Evolutionary conservation across 2,329 filamentous ascomycete genomes (phyloP).

Genomic region (Alternaria sp.): DNA sequence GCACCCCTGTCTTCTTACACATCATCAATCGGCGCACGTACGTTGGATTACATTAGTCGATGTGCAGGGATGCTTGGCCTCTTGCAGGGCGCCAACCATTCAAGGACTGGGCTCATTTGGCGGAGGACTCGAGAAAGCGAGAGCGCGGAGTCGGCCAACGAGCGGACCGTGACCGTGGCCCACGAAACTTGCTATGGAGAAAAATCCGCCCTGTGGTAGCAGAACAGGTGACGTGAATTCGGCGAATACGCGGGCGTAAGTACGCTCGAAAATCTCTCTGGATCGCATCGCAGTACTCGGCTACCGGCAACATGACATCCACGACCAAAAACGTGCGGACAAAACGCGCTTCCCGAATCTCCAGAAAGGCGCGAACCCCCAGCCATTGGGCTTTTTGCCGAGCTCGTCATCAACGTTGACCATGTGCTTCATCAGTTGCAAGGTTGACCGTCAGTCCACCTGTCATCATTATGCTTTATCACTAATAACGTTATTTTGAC

Average conservation of each 20-base stretch:
- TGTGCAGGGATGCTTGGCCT: slow-evolving; percentile 42
- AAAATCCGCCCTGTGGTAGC: slow-evolving; percentile 24
- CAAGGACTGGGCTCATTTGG: slow-evolving; percentile 44
- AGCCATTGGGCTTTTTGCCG: slow-evolving; percentile 12
- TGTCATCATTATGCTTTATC: slow-evolving; percentile 13
- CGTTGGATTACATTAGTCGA: slow-evolving; percentile 47
- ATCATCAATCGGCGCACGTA: slow-evolving; percentile 45
- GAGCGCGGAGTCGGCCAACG: slow-evolving; percentile 42
- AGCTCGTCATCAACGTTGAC: slow-evolving; percentile 28
- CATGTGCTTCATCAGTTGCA: slow-evolving; percentile 23
- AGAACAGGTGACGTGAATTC: slow-evolving; percentile 31
- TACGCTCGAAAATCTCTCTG: slow-evolving; percentile 14
- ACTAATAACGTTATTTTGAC: slow-evolving; percentile 29
- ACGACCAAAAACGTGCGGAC: slow-evolving; percentile 35
- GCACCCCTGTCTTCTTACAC: slow-evolving; percentile 38
- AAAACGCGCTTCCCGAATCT: slow-evolving; percentile 19
- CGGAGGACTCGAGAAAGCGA: slow-evolving; percentile 44
- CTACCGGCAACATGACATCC: slow-evolving; percentile 29
- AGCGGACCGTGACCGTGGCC: slow-evolving; percentile 35
- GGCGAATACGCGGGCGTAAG: slow-evolving; percentile 22
- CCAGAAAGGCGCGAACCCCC: not conserved
- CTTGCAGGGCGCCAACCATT: slow-evolving; percentile 49
- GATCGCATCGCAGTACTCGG: slow-evolving; percentile 30
- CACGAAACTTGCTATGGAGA: slow-evolving; percentile 23
- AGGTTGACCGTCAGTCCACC: not conserved